phyloP scores from a whole-genome alignment of 148 eudicot genomes.

The Simmondsia chinensis region DNA sequence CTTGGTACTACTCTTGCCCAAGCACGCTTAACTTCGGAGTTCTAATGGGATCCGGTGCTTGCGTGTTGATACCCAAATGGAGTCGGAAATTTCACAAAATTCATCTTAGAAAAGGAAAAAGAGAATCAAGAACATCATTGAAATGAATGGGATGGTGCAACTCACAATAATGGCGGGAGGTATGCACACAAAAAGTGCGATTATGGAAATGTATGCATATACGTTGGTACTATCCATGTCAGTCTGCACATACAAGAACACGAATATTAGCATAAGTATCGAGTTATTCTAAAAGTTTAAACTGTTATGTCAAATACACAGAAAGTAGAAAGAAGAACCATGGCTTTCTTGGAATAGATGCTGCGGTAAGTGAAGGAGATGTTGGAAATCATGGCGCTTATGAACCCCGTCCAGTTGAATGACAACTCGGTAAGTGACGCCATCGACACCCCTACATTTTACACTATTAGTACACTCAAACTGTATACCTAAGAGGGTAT shows the following conservation, averaged over 20 bases:
- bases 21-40: too few relatives aligned
- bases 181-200: constrained; percentile 76
- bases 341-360: constrained; percentile 96
- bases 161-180: constrained; percentile 96
- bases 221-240: constrained; percentile 98
- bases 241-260: constrained; percentile 54
- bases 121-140: too few relatives aligned
- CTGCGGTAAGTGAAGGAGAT: constrained; percentile 99
- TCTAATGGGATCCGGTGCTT: too few relatives aligned
- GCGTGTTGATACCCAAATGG: too few relatives aligned
- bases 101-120: too few relatives aligned
- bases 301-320: not conserved
- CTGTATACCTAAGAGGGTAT: too few relatives aligned
- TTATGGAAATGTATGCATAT: constrained; percentile 97
- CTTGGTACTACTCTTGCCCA: too few relatives aligned
- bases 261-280: constrained; percentile 1
- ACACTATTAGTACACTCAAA: too few relatives aligned
- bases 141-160: too few relatives aligned
- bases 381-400: constrained; percentile 97
- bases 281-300: not conserved
- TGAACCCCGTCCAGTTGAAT: constrained; percentile 92
- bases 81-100: too few relatives aligned
- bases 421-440: constrained; percentile 95
- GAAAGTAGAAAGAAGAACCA: constrained; percentile 39
- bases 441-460: constrained; percentile 92